These are phyloP conservation scores for Crucihimalaya himalaica DNA, from an alignment of 345 rosid genomes.

Conservation along the genomic window DNA sequence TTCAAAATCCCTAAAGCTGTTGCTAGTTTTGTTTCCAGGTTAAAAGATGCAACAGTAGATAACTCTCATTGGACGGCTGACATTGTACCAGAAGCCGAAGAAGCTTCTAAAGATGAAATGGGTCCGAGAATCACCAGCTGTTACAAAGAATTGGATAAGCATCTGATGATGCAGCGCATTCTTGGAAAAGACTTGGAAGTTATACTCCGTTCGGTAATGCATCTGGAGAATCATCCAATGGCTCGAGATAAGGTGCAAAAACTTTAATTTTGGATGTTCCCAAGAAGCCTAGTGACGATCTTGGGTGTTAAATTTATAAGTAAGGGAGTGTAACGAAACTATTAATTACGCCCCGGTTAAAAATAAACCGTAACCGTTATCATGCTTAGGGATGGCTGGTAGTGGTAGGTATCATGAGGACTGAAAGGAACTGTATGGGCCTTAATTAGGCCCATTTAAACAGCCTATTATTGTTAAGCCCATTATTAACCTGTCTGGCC, in stretches of 20 bases:
- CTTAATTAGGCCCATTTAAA: neutral
- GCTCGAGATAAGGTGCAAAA: too few species aligned
- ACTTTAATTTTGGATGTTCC: too few species aligned
- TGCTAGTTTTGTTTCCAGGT: neutral
- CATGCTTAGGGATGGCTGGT: too few species aligned
- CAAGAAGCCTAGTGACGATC: too few species aligned
- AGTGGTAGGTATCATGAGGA: too few species aligned
- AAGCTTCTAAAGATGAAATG: conserved; percentile 11
- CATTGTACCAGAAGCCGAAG: conserved; percentile 1
- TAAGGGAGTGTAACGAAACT: neutral
- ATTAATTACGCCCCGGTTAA: too few species aligned
- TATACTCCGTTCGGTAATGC: conserved; percentile 21
- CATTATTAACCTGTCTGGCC: neutral
- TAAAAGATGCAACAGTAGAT: conserved; percentile 1
- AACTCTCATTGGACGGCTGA: conserved; percentile 16
- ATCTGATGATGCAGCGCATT: neutral
- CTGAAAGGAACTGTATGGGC: neutral
- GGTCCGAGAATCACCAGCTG: conserved; percentile 12
- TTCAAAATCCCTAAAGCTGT: neutral
- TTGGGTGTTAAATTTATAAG: too few species aligned
- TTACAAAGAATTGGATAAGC: conserved; percentile 16
- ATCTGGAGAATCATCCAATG: conserved; percentile 32
- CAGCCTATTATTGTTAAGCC: neutral
- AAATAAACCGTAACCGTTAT: too few species aligned
- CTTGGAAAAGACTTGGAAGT: conserved; percentile 21